Base-by-base conservation (phyloP, 306 rosid species). In the Sicyos edulis region DNA sequence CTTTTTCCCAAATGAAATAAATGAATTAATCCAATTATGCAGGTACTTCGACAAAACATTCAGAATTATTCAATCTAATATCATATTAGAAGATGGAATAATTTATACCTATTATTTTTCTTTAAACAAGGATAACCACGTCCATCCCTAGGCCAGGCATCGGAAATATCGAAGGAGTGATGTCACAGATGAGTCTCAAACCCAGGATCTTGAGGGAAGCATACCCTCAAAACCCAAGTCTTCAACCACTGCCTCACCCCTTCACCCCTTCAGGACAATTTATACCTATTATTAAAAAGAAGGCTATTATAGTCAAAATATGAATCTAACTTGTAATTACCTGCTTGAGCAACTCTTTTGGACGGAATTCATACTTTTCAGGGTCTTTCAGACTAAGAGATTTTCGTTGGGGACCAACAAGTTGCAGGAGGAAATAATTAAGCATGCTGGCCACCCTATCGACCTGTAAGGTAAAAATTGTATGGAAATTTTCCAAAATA, bases 361-460 rank as follows among this genome's bases (percentile, higher is more conserved):
- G 99, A 70, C 95, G 96, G 76, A 95, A 95, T 78, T 95, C 99
- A 61, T 91, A 95, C 75, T 95, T 95, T 80, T 89, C 97, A 16
- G 99, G 99, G 80, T 89, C 99, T 82, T 95, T 95, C 86, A 95
- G 86, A 75, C 81, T 87, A 72, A 95, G 99, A 10, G 97, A 91
- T 85, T 77, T 95, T 79, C 97, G 87, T 76, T 95, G 99, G 59
- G 99, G 99, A 72, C 99, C 99, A 74, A 89, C 99, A 76, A 95
- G 86, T 84, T 95, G 99, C 78, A 91, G 80, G 76, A 95, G 83
- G 83, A 95, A 95, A 69, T 95, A 95, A 88, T 91, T 95, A 79
- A 95, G 97, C 99, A 95, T 95, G 81, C 99, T 91, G 61, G 99
- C 99, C 74, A 95, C 99, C 80, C 99, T 84, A 70, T 95, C 99